A percentile compares a stretch with the other conserved stretches of the same genome.
Evolutionary conservation across 768 basidiomycete genomes (phyloP).

Genomic region (Rhizopogon vesiculosus): DNA sequence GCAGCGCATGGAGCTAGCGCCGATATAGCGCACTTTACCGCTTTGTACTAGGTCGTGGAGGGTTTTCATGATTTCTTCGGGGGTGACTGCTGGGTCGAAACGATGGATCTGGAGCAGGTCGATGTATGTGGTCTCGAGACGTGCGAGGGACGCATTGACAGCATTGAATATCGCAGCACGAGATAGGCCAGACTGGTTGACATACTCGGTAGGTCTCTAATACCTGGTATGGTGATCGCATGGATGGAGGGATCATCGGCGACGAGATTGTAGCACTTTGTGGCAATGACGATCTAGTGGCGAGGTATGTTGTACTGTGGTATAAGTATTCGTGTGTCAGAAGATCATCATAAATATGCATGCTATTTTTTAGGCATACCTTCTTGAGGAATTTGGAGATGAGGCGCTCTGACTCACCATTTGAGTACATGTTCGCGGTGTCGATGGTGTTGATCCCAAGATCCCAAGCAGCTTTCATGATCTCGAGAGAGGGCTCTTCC

Average conservation of each 20-base stretch:
- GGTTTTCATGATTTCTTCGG: constrained; percentile 46
- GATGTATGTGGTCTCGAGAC: constrained; percentile 32
- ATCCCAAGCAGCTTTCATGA: constrained; percentile 36
- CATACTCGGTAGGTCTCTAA: constrained; percentile 13
- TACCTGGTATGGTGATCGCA: neutral
- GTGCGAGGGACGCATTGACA: constrained; percentile 31
- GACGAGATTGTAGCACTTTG: constrained; percentile 21
- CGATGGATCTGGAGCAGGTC: constrained; percentile 43
- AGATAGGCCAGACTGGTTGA: constrained; percentile 10
- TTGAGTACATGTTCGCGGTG: constrained; percentile 33
- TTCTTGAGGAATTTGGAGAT: constrained; percentile 32
- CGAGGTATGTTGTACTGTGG: constrained; percentile 21
- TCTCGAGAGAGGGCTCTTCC: constrained; percentile 21
- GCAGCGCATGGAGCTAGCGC: no score
- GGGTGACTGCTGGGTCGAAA: constrained; percentile 31
- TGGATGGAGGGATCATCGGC: constrained; percentile 1
- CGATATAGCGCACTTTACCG: constrained; percentile 49
- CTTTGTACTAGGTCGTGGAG: constrained; percentile 44
- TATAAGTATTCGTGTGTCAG: no score
- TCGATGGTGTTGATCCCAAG: constrained; percentile 14
- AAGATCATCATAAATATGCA: no score
- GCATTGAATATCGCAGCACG: constrained; percentile 34
- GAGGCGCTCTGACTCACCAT: constrained; percentile 33
- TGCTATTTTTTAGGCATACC: no score
- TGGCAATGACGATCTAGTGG: constrained; percentile 25